Percentiles rank a stretch among this genome's conserved stretches.
phyloP scores from a whole-genome alignment of 2,329 filamentous ascomycete genomes.

The Alternaria sp. region DNA sequence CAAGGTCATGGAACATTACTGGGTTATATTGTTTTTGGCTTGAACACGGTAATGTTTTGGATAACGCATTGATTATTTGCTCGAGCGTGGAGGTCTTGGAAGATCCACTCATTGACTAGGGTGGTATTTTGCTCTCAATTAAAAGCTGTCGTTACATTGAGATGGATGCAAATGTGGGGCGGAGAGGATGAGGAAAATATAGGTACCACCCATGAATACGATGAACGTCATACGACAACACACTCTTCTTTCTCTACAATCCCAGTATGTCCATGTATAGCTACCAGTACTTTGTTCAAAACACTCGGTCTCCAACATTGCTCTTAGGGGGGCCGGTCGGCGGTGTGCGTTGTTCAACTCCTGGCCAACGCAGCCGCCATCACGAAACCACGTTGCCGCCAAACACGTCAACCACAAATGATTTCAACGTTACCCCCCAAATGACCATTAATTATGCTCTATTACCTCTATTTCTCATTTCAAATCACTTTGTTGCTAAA shows the following conservation, averaged over 20 bases:
- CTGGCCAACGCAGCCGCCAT: conserved; percentile 3
- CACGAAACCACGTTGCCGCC: conserved; percentile 4
- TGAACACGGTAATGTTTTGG: conserved; percentile 21
- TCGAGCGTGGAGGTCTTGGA: conserved; percentile 10
- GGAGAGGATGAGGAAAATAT: conserved; percentile 7
- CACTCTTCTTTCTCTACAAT: background rate
- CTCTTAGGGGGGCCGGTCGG: background rate
- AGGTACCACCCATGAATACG: conserved; percentile 20
- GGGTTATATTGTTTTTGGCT: conserved; percentile 9
- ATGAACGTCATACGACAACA: conserved; percentile 11
- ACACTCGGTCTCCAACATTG: conserved; percentile 3
- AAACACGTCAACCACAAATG: background rate
- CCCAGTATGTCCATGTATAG: background rate
- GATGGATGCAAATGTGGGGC: background rate
- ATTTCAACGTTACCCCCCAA: background rate
- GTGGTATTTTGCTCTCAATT: conserved; percentile 10
- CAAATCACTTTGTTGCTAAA: background rate
- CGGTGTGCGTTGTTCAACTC: conserved; percentile 6
- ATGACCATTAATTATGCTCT: conserved; percentile 15
- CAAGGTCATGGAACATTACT: conserved; percentile 30
- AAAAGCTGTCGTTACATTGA: conserved; percentile 21
- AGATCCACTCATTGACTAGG: conserved; percentile 12
- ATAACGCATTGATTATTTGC: conserved; percentile 1
- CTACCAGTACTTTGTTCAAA: background rate
- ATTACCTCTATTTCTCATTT: background rate